A percentile compares a stretch with the other conserved stretches of the same genome.
Conservation (phyloP, 1,284 basidiomycete genomes). For the Leucoagaricus sp. region DNA sequence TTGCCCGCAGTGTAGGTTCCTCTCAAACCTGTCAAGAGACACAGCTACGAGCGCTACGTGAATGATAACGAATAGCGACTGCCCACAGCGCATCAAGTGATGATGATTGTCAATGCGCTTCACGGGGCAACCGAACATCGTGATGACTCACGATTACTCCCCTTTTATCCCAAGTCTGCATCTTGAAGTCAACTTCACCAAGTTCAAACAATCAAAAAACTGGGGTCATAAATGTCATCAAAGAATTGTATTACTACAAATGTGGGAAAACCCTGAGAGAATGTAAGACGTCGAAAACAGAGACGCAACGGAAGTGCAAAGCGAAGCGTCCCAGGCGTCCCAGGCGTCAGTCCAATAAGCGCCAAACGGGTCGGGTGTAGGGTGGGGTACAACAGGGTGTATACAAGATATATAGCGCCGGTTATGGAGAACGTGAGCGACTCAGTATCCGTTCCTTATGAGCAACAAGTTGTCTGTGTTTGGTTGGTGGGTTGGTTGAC, state of each 20-base stretch:
- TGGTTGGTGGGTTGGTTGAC: conserved; percentile 61
- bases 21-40: not conserved
- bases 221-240: not conserved
- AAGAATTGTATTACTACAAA: conserved; percentile 8
- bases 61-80: not conserved
- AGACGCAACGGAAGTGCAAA: not conserved
- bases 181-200: no score
- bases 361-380: not conserved
- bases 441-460: conserved; percentile 34
- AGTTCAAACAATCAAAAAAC: not conserved
- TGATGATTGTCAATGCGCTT: not conserved
- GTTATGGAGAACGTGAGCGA: not conserved
- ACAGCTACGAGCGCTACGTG: not conserved
- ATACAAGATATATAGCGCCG: conserved; percentile 11
- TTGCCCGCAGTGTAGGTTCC: conserved; percentile 2
- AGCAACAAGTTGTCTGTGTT: conserved; percentile 56
- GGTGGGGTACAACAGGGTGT: conserved; percentile 9
- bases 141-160: no score
- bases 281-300: not conserved
- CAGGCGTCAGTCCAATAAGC: not conserved
- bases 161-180: no score
- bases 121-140: no score
- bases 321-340: no score
- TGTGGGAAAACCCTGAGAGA: not conserved
- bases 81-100: not conserved